Base-by-base conservation (phyloP, 352 stramenopile genomes). In the Globisporangium viniferum region DNA sequence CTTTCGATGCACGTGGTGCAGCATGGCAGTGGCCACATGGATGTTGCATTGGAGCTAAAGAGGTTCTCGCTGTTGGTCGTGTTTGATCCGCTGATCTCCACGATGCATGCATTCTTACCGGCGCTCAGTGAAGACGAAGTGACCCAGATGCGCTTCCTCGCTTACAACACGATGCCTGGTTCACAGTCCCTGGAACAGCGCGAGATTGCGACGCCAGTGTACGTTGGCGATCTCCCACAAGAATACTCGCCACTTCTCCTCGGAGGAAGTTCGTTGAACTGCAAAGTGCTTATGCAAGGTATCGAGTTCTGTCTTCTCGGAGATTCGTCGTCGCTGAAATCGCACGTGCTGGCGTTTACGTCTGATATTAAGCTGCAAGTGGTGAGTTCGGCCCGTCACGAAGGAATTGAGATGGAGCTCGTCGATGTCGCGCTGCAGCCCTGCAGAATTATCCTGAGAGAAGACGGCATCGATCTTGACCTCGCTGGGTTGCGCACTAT, bases 261-360 rank as follows among this genome's bases (percentile, higher is more conserved):
- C 8, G 65, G 73, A 1, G 82, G 81, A 8, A 84, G 84, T 67
- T 79, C 77, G 27, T 66, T 96, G 39, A 71, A 68, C 29, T 81
- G 73, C 66, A 83, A 73, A 44, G 69, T 96, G 39, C 15, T 74
- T 9, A 73, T 95, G 35, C 73, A 86, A 15, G 72, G 75, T 1
- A 88, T 78, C 27, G 86, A 95, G 46, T 80, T 95, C 41, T 96
- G 89, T 69, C 70, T 96, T 8, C 69, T 95, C 54, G 86, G 84
- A n/a, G 84, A 95, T 68, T 89, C 88, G 1, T 71, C 74, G 1
- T 89, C 79, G 27, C 51, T 88, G 5, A 90, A 91, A 57, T 90
- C 88, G 5, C 85, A 92, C 35, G 84, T 93, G 29, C 71, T 96
- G 24, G 86, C 89, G 48, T 90, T 96, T 48, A 95, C 89, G 33